Conservation (phyloP, 1,284 basidiomycete genomes). For the Rhodotorula sp. region DNA sequence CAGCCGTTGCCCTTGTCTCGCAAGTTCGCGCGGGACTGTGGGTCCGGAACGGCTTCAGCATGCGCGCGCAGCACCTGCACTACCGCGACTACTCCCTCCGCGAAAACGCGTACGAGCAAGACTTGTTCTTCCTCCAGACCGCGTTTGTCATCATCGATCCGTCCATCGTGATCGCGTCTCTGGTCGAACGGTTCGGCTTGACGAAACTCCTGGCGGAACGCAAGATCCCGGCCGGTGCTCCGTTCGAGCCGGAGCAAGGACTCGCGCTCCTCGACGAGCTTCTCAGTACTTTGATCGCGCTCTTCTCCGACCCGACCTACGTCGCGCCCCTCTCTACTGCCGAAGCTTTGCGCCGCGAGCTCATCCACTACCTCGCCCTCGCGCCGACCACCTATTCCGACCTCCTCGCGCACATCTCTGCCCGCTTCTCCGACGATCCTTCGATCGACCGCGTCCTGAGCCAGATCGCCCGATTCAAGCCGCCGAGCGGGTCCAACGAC, state of each 20-base stretch:
- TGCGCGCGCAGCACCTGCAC: conserved; percentile 92
- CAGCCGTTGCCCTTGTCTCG: conserved; percentile 83
- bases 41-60: conserved; percentile 96
- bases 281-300: conserved; percentile 80
- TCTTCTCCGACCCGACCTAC: conserved; percentile 77
- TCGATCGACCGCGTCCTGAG: conserved; percentile 78
- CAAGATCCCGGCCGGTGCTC: conserved; percentile 51
- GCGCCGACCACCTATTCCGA: conserved; percentile 89
- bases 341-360: conserved; percentile 72
- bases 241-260: conserved; percentile 69
- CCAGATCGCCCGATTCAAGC: conserved; percentile 77
- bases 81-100: conserved; percentile 95
- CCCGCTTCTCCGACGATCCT: conserved; percentile 81
- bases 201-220: conserved; percentile 66
- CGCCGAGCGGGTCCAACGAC: conserved; percentile 69
- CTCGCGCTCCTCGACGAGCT: conserved; percentile 90
- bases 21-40: conserved; percentile 94
- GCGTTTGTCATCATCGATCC: conserved; percentile 78
- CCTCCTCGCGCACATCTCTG: conserved; percentile 84
- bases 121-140: conserved; percentile 84
- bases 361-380: conserved; percentile 86
- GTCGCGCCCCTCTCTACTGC: conserved; percentile 70
- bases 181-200: conserved; percentile 87
- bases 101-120: conserved; percentile 95
- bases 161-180: conserved; percentile 73